Conservation (phyloP, 1,284 basidiomycete species). For the Pisolithus thermaeus region DNA sequence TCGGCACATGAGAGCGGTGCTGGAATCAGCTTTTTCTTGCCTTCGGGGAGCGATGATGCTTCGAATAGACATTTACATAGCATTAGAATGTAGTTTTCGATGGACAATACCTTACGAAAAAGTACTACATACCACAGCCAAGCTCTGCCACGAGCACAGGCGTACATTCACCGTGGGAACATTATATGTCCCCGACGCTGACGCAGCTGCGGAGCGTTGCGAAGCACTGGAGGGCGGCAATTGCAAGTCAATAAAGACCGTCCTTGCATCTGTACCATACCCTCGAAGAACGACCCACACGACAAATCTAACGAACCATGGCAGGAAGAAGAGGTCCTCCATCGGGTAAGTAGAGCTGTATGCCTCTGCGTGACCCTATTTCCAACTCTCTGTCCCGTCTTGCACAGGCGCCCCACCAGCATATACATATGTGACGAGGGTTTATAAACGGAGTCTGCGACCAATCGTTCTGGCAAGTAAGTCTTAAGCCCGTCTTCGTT, state of each 20-base stretch:
- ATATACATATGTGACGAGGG: slow-evolving; percentile 51
- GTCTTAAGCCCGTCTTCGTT: slow-evolving; percentile 27
- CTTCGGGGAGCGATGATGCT: background rate
- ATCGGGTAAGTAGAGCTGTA: slow-evolving; percentile 8
- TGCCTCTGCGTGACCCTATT: background rate
- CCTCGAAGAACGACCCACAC: background rate
- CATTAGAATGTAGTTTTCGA: too few relatives aligned
- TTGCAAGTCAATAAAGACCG: background rate
- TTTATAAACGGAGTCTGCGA: slow-evolving; percentile 51
- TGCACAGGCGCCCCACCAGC: slow-evolving; percentile 46
- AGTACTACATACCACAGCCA: too few relatives aligned
- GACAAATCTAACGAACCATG: slow-evolving; percentile 11
- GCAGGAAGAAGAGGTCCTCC: slow-evolving; percentile 8
- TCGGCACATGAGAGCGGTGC: too few relatives aligned
- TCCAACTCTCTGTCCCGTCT: background rate
- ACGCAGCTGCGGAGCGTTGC: background rate
- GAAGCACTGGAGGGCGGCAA: background rate
- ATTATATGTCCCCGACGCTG: background rate
- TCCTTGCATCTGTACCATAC: background rate
- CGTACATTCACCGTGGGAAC: background rate
- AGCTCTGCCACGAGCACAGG: background rate
- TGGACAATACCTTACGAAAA: too few relatives aligned
- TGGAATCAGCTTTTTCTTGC: too few relatives aligned
- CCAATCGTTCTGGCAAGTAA: slow-evolving; percentile 53
- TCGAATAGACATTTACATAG: background rate